phyloP scores from a whole-genome alignment of 352 stramenopile species.

The Plasmopara halstedii region DNA sequence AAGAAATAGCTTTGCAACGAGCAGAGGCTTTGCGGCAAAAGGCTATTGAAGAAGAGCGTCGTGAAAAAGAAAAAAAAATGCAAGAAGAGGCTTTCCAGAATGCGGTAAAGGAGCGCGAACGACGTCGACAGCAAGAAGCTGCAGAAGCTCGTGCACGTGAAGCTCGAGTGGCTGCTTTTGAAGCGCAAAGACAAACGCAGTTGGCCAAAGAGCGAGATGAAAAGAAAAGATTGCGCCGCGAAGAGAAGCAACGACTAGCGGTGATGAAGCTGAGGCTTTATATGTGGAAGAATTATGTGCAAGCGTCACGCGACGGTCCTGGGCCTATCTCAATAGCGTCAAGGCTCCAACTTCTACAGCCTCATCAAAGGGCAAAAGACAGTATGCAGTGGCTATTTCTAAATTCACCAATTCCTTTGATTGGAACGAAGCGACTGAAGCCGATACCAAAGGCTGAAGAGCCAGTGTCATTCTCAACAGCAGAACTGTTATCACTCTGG shows the following conservation, averaged over 20 bases:
- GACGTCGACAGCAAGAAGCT: conserved; percentile 32
- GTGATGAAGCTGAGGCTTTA: conserved; percentile 51
- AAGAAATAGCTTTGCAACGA: conserved; percentile 16
- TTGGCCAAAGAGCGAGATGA: conserved; percentile 39
- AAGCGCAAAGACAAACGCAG: conserved; percentile 40
- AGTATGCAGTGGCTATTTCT: conserved; percentile 43
- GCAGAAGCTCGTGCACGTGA: conserved; percentile 32
- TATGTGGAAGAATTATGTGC: conserved; percentile 60
- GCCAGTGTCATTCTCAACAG: conserved; percentile 5
- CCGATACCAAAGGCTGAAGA: conserved; percentile 7
- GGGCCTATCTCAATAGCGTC: conserved; percentile 31
- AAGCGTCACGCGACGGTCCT: conserved; percentile 31
- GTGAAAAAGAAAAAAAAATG: conserved; percentile 25
- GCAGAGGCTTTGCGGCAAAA: conserved; percentile 18
- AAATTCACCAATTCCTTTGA: conserved; percentile 4
- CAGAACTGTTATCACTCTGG: conserved; percentile 18
- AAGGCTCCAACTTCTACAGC: conserved; percentile 21
- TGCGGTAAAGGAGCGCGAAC: conserved; percentile 34
- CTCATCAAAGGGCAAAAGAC: conserved; percentile 37
- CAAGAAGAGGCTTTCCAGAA: conserved; percentile 28
- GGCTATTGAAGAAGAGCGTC: conserved; percentile 37
- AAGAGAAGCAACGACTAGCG: conserved; percentile 42
- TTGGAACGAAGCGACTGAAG: conserved; percentile 23
- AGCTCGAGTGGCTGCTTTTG: conserved; percentile 32
- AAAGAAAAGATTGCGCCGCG: conserved; percentile 19